phyloP scores from a whole-genome alignment of 495 filamentous ascomycete genomes.

The Penicillium roqueforti region DNA sequence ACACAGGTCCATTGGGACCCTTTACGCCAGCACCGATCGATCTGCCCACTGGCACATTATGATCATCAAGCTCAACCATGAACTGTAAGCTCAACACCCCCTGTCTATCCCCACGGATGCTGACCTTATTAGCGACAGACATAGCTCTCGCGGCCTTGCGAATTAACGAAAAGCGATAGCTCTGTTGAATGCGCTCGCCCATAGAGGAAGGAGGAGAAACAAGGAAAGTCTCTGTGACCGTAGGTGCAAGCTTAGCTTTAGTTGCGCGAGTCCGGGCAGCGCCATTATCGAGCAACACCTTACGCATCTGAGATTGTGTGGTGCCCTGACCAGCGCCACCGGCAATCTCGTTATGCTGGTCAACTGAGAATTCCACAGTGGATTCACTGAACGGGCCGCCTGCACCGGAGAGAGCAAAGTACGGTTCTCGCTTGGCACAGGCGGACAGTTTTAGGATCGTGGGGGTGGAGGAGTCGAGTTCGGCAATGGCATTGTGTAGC shows the following conservation, averaged over 20 bases:
- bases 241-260: conserved; percentile 45
- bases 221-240: conserved; percentile 48
- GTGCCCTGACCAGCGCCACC: conserved; percentile 9
- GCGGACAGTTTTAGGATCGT: conserved; percentile 60
- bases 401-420: conserved; percentile 65
- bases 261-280: conserved; percentile 36
- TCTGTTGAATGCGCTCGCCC: conserved; percentile 37
- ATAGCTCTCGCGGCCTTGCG: conserved; percentile 81
- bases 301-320: conserved; percentile 20
- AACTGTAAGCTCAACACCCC: conserved; percentile 94
- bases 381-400: conserved; percentile 74
- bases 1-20: conserved; percentile 36
- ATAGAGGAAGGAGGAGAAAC: conserved; percentile 42
- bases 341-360: conserved; percentile 43
- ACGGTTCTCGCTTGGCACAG: conserved; percentile 56
- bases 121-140: conserved; percentile 87
- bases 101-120: conserved; percentile 77
- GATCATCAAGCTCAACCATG: conserved; percentile 74
- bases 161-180: conserved; percentile 80
- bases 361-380: conserved; percentile 76
- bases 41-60: conserved; percentile 23
- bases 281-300: conserved; percentile 36
- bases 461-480: conserved; percentile 72
- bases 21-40: conserved; percentile 22
- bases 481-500: conserved; percentile 78